phyloP scores from a whole-genome alignment of 768 basidiomycete species.

The Lepiota venenata region DNA sequence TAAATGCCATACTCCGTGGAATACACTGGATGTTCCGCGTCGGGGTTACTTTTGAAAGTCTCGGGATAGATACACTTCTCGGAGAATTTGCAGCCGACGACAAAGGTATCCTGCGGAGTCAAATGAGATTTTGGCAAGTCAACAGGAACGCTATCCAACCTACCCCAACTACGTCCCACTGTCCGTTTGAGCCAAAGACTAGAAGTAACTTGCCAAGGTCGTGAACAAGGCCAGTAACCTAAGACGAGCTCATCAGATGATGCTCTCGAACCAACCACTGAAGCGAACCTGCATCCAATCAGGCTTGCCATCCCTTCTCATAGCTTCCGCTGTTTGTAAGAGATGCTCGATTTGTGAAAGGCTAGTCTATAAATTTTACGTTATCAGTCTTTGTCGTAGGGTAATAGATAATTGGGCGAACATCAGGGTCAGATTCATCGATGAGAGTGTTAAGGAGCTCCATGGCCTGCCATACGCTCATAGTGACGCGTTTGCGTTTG shows the following conservation, averaged over 20 bases:
- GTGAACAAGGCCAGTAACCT: constrained; percentile 80
- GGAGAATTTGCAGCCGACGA: constrained; percentile 85
- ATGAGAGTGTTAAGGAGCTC: constrained; percentile 84
- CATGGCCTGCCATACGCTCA: constrained; percentile 86
- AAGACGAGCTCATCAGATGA: constrained; percentile 1
- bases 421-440: constrained; percentile 91
- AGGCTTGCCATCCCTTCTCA: constrained; percentile 80
- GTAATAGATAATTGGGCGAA: constrained; percentile 25
- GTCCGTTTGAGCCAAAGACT: constrained; percentile 82
- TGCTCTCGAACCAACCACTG: background rate
- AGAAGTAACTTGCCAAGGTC: constrained; percentile 87
- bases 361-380: constrained; percentile 47
- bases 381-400: constrained; percentile 16
- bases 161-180: constrained; percentile 95
- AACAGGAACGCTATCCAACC: constrained; percentile 19
- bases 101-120: constrained; percentile 40
- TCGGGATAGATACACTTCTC: constrained; percentile 82
- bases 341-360: constrained; percentile 89
- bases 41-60: constrained; percentile 74
- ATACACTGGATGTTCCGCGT: constrained; percentile 60
- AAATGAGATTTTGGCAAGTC: constrained; percentile 12
- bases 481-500: constrained; percentile 61
- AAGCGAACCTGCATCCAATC: constrained; percentile 82
- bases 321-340: constrained; percentile 89
- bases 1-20: constrained; percentile 76